Evolutionary conservation across 73 alveolate genomes (phyloP).

Genomic region (Blepharisma japonicum): DNA sequence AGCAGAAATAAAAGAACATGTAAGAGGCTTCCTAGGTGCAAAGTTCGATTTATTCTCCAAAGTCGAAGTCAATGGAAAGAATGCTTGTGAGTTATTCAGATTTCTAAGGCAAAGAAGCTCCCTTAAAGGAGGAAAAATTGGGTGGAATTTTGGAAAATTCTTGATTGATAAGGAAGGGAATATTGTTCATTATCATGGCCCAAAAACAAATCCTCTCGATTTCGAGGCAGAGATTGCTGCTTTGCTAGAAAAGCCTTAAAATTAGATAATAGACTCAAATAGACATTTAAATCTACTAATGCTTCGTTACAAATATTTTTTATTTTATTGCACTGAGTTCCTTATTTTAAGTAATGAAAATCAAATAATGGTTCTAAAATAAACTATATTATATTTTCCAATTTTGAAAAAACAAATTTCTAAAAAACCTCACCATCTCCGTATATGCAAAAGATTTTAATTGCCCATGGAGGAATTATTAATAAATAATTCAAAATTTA

Average conservation of each 20-base stretch:
- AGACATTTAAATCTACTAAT: no score
- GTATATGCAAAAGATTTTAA: no score
- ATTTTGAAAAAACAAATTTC: no score
- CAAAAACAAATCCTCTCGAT: conserved; percentile 36
- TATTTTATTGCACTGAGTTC: no score
- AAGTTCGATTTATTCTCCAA: conserved; percentile 63
- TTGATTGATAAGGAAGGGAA: conserved; percentile 61
- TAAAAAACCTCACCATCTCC: no score
- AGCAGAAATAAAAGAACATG: conserved; percentile 53
- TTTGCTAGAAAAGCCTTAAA: background rate
- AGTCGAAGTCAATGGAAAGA: conserved; percentile 70
- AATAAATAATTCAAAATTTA: no score
- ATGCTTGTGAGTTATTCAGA: conserved; percentile 58
- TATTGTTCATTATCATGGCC: conserved; percentile 55
- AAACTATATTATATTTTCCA: no score
- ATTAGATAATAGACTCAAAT: no score
- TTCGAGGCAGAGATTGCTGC: background rate
- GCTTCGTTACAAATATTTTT: no score
- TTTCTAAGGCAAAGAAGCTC: conserved; percentile 58
- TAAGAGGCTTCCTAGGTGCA: conserved; percentile 40
- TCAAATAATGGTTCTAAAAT: no score
- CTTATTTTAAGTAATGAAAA: no score
- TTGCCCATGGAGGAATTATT: no score
- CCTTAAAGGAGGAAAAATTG: conserved; percentile 49
- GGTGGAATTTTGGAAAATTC: conserved; percentile 77